These are phyloP conservation scores for Paecilomyces sp. DNA, from an alignment of 2,329 filamentous ascomycete genomes.

Conservation along the genomic window DNA sequence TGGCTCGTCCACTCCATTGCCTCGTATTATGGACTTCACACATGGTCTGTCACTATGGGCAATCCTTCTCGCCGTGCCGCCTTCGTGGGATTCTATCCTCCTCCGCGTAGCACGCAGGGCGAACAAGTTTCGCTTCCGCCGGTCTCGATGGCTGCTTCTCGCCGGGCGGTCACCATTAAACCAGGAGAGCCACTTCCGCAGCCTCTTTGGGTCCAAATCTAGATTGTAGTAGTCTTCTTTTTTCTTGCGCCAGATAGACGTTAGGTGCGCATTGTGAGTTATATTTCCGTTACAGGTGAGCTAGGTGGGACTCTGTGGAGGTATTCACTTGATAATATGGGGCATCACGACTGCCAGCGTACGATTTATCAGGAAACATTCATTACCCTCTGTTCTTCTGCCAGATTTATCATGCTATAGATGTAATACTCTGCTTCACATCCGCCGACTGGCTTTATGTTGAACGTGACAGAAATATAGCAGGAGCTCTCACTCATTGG, in stretches of 20 bases:
- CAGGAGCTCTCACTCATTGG: too few species aligned
- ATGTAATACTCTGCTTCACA: too few species aligned
- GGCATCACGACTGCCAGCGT: not conserved
- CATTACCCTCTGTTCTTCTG: not conserved
- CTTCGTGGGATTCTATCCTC: constrained; percentile 62
- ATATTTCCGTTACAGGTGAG: not conserved
- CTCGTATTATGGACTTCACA: constrained; percentile 82
- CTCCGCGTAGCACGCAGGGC: constrained; percentile 17
- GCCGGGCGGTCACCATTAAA: constrained; percentile 18
- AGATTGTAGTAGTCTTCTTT: constrained; percentile 3
- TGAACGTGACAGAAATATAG: too few species aligned
- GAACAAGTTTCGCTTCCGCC: constrained; percentile 17
- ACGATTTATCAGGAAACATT: not conserved
- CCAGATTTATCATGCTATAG: too few species aligned
- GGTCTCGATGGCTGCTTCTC: constrained; percentile 14
- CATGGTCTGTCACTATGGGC: constrained; percentile 69
- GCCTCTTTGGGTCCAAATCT: constrained; percentile 32
- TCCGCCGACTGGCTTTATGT: too few species aligned
- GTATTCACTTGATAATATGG: not conserved
- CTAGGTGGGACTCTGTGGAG: not conserved
- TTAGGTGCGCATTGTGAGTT: not conserved
- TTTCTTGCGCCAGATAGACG: not conserved
- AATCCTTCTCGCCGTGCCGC: constrained; percentile 68
- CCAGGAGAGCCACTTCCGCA: constrained; percentile 30
- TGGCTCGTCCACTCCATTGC: constrained; percentile 93